Percentiles rank a stretch among this genome's conserved stretches.
Evolutionary conservation across 2,329 filamentous ascomycete genomes (phyloP).

Genomic region (Grosmannia serpens): DNA sequence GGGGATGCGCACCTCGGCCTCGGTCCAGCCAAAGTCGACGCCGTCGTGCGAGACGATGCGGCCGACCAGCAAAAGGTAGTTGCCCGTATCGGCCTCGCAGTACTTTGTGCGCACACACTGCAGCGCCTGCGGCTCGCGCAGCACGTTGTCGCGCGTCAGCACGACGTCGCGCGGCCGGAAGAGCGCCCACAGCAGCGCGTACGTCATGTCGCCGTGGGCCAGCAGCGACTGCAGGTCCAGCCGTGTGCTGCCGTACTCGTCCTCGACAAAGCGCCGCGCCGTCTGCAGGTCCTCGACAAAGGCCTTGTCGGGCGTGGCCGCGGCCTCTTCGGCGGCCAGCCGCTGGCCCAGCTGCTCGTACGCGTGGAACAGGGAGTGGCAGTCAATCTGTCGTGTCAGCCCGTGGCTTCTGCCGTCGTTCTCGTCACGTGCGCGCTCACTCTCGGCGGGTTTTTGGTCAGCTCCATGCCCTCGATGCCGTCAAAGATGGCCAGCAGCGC

Average conservation of each 20-base stretch:
- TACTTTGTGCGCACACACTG: neutral
- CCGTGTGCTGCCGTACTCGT: neutral
- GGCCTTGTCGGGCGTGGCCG: constrained; percentile 11
- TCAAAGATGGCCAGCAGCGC: neutral
- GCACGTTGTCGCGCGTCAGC: constrained; percentile 20
- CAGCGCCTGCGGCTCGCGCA: constrained; percentile 22
- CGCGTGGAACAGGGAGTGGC: neutral
- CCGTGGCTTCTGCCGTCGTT: neutral
- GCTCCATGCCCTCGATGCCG: neutral
- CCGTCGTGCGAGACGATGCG: constrained; percentile 37
- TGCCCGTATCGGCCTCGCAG: neutral
- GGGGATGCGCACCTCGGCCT: constrained; percentile 23
- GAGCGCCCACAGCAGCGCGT: constrained; percentile 41
- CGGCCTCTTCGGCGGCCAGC: neutral
- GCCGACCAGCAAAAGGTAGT: constrained; percentile 22
- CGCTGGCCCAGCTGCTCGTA: neutral
- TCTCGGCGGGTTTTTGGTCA: neutral
- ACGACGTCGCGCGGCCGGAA: constrained; percentile 35
- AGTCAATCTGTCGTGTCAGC: neutral
- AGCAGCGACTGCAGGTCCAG: neutral
- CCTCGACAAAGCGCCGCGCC: constrained; percentile 14
- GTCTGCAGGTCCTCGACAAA: constrained; percentile 18
- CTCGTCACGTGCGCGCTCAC: neutral
- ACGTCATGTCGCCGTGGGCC: constrained; percentile 20
- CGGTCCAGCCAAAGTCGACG: constrained; percentile 30